Evolutionary conservation across 2,329 filamentous ascomycete genomes (phyloP).

Genomic region (Helotiales sp.): DNA sequence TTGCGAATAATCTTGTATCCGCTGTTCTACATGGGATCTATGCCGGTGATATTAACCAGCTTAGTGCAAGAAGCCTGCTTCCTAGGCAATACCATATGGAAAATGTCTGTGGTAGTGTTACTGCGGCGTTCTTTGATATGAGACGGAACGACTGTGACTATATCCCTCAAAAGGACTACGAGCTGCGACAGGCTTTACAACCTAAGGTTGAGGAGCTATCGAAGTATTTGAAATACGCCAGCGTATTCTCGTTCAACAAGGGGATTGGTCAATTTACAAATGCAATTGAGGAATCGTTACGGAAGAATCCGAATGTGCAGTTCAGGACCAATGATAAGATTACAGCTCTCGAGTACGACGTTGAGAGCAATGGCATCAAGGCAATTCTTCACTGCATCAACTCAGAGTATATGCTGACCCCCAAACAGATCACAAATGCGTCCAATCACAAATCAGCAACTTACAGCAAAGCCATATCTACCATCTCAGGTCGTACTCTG

Average conservation of each 20-base stretch:
- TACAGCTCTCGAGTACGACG: constrained; percentile 44
- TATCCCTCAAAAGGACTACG: neutral
- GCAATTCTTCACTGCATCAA: constrained; percentile 35
- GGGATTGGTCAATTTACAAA: constrained; percentile 65
- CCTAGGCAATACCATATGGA: constrained; percentile 28
- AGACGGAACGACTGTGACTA: neutral
- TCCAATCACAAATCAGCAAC: constrained; percentile 20
- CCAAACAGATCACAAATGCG: constrained; percentile 35
- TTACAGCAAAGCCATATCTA: constrained; percentile 64
- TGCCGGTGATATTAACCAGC: constrained; percentile 79
- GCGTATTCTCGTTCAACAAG: constrained; percentile 49
- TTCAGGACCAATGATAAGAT: constrained; percentile 54
- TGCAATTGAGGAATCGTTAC: constrained; percentile 52
- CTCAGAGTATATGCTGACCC: constrained; percentile 16
- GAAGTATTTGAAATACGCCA: constrained; percentile 31
- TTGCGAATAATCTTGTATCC: constrained; percentile 74
- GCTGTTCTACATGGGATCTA: constrained; percentile 85
- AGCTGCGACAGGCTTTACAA: constrained; percentile 7
- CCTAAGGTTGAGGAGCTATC: constrained; percentile 14
- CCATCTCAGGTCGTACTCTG: constrained; percentile 42
- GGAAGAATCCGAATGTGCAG: constrained; percentile 55
- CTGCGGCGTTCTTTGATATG: constrained; percentile 1
- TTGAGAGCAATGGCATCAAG: constrained; percentile 39
- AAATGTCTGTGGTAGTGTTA: constrained; percentile 17
- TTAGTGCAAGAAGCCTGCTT: constrained; percentile 68